phyloP scores from a whole-genome alignment of 2,329 filamentous ascomycete genomes.

The Ustulina deusta region DNA sequence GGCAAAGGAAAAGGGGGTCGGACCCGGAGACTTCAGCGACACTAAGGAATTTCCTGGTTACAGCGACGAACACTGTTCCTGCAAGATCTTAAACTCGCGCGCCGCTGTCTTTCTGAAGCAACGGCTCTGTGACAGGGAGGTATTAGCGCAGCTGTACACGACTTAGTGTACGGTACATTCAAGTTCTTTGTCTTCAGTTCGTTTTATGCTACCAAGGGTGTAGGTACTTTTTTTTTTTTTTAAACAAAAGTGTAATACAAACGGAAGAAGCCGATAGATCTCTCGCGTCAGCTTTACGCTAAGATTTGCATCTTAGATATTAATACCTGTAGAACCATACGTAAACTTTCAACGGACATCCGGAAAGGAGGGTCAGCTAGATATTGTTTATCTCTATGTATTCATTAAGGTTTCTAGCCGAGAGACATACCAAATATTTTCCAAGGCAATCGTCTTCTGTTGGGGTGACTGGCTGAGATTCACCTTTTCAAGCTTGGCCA shows the following conservation, averaged over 20 bases:
- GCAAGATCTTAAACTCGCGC: conserved; percentile 8
- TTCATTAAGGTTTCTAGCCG: neutral
- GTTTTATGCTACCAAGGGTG: neutral
- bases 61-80: neutral
- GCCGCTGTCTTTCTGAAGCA: conserved; percentile 25
- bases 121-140: conserved; percentile 6
- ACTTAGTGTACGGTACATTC: neutral
- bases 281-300: neutral
- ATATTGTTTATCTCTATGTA: neutral
- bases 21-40: conserved; percentile 13
- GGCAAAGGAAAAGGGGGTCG: conserved; percentile 37
- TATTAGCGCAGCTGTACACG: neutral
- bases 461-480: conserved; percentile 12
- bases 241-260: neutral
- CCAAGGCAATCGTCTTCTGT: neutral
- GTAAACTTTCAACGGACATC: neutral
- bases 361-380: too few species aligned
- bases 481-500: neutral
- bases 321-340: neutral
- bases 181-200: neutral
- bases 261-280: conserved; percentile 1
- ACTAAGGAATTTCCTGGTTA: neutral
- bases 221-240: neutral
- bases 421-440: neutral
- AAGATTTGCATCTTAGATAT: neutral